phyloP scores from a whole-genome alignment of 805 yeast species.

The Wickerhamia fluorescens region DNA sequence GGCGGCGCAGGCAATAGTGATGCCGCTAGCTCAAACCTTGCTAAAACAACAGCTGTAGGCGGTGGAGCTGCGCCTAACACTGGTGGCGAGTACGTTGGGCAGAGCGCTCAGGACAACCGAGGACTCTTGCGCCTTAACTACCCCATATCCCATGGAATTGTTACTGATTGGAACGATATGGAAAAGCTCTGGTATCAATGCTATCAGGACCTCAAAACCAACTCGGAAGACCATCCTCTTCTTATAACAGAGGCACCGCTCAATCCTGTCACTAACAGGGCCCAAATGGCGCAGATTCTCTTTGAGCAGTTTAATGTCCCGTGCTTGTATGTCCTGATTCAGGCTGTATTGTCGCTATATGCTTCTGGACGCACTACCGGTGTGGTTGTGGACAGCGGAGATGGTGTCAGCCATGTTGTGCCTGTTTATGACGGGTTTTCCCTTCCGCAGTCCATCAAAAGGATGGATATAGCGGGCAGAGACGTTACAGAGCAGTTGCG shows the following conservation, averaged over 20 bases:
- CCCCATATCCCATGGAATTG: conserved; percentile 76
- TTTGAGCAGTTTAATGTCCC: conserved; percentile 73
- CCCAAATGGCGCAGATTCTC: conserved; percentile 52
- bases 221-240: conserved; percentile 78
- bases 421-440: conserved; percentile 90
- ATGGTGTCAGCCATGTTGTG: conserved; percentile 82
- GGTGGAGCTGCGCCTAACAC: conserved; percentile 1
- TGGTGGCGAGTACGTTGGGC: conserved; percentile 69
- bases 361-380: conserved; percentile 92
- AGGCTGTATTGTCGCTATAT: conserved; percentile 76
- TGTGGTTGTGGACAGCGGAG: conserved; percentile 84
- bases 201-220: conserved; percentile 48
- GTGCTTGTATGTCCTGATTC: conserved; percentile 64
- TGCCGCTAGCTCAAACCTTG: conserved; percentile 3
- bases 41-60: conserved; percentile 8
- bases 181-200: conserved; percentile 73
- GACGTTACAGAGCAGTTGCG: conserved; percentile 77
- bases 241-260: conserved; percentile 85
- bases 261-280: conserved; percentile 60
- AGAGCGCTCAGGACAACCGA: conserved; percentile 63
- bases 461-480: conserved; percentile 80
- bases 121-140: conserved; percentile 68
- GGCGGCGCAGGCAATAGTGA: conserved; percentile 7
- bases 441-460: conserved; percentile 59
- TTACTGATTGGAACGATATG: conserved; percentile 81